A percentile compares a stretch with the other conserved stretches of the same genome.
Conservation (phyloP, 2,329 filamentous ascomycete genomes). For the Coniella vitis region DNA sequence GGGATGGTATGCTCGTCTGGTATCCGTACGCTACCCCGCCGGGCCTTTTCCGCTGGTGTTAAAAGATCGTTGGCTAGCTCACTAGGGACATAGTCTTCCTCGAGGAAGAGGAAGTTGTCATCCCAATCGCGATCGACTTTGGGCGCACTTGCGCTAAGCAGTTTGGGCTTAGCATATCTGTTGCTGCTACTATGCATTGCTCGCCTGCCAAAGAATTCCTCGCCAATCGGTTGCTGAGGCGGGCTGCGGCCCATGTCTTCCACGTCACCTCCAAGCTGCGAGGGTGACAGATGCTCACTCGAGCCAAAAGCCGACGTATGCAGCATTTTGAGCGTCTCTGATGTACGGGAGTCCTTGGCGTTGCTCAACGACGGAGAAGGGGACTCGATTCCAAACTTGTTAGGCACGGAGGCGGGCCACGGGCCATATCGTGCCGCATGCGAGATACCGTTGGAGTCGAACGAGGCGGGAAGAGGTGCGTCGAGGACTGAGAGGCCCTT, state of each 20-base stretch:
- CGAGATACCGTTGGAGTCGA: conserved; percentile 92
- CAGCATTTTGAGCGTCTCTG: conserved; percentile 56
- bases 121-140: conserved; percentile 60
- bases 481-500: conserved; percentile 82
- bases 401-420: conserved; percentile 86
- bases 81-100: conserved; percentile 82
- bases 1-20: conserved; percentile 29
- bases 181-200: conserved; percentile 56
- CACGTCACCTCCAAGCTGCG: conserved; percentile 25
- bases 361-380: conserved; percentile 67
- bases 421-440: conserved; percentile 85
- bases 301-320: conserved; percentile 63
- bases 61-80: conserved; percentile 56
- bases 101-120: conserved; percentile 63
- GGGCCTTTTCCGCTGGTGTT: conserved; percentile 60
- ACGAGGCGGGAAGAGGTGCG: conserved; percentile 86
- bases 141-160: conserved; percentile 63
- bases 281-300: conserved; percentile 44
- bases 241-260: conserved; percentile 38
- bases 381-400: conserved; percentile 83
- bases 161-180: conserved; percentile 58
- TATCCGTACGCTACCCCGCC: conserved; percentile 52
- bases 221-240: conserved; percentile 43
- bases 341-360: conserved; percentile 53
- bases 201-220: conserved; percentile 64